phyloP scores from a whole-genome alignment of 345 rosid genomes.

The Eucalyptus guilfoylei region DNA sequence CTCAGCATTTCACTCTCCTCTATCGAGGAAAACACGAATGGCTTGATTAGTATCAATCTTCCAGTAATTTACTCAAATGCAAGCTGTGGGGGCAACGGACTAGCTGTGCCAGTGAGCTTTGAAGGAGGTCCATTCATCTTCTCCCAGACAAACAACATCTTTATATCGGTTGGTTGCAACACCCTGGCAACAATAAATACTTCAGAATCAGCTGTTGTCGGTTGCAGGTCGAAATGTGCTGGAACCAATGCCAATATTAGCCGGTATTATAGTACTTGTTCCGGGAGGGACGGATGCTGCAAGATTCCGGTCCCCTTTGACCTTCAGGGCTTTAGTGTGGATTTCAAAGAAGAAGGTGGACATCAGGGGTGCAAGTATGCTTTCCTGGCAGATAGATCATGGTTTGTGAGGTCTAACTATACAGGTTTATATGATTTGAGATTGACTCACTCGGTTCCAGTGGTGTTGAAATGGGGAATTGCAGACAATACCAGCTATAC shows the following conservation, averaged over 20 bases:
- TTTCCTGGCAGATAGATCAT: neutral
- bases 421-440: neutral
- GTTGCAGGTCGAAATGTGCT: neutral
- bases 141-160: neutral
- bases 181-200: neutral
- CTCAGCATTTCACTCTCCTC: neutral
- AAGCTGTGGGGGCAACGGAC: neutral
- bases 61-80: neutral
- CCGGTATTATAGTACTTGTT: neutral
- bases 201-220: rapidly evolving
- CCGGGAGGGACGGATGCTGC: neutral
- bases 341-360: neutral
- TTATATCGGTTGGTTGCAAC: neutral
- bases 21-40: no score
- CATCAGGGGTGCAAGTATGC: neutral
- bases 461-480: neutral
- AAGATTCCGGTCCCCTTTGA: neutral
- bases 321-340: neutral
- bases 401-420: neutral
- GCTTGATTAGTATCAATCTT: neutral
- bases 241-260: neutral
- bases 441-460: neutral
- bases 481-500: neutral
- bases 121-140: neutral
- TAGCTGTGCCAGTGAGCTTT: neutral